Conservation (phyloP, 1,284 basidiomycete genomes). For the Ustilago cynodontis region DNA sequence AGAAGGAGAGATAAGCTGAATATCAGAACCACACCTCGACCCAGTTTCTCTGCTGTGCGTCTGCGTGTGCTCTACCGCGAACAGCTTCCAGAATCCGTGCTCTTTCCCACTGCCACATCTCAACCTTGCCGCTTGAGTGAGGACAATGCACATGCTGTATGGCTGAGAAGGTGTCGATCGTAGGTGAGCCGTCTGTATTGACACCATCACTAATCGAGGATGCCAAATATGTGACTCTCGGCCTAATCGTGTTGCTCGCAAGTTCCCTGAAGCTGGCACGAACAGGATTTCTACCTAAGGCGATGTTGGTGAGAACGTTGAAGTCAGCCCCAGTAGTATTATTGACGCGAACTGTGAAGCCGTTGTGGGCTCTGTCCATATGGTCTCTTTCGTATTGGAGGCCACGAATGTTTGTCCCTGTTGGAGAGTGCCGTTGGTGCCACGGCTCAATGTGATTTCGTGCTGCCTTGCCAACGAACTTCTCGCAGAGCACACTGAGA, state of each 20-base stretch:
- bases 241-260: neutral
- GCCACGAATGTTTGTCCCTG: neutral
- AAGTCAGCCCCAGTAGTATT: too few relatives aligned
- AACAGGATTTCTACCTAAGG: neutral
- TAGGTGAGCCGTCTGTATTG: neutral
- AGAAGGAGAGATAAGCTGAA: neutral
- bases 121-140: conserved; percentile 14
- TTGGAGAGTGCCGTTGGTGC: conserved; percentile 29
- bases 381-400: too few relatives aligned
- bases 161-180: neutral
- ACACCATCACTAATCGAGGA: too few relatives aligned
- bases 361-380: too few relatives aligned
- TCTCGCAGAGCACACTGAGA: neutral
- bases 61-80: conserved; percentile 14
- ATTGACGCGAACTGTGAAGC: too few relatives aligned
- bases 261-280: neutral
- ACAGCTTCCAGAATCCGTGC: conserved; percentile 39
- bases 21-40: conserved; percentile 43
- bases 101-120: conserved; percentile 43
- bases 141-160: conserved; percentile 30
- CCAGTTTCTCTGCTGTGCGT: conserved; percentile 20
- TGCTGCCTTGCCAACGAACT: neutral
- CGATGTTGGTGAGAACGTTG: too few relatives aligned
- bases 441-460: conserved; percentile 20
- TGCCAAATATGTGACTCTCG: too few relatives aligned